Evolutionary conservation across 257 asterid species (phyloP).

Genomic region (Penstemon newberryi): DNA sequence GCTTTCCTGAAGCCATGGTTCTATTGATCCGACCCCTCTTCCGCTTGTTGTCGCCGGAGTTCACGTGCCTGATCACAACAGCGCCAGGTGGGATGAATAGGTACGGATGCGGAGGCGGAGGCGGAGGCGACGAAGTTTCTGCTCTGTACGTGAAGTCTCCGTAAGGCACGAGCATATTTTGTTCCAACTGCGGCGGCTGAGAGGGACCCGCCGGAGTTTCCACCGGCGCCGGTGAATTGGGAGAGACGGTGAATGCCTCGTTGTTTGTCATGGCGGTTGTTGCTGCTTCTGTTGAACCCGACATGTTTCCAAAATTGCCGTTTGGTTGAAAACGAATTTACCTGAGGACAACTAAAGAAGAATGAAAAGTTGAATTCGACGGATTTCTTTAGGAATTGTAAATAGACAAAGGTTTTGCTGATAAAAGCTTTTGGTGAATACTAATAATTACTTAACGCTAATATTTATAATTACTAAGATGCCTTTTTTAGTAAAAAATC

Average conservation of each 20-base stretch:
- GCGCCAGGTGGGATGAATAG: conserved; percentile 25
- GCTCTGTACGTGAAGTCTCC: conserved; percentile 31
- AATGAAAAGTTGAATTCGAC: no score
- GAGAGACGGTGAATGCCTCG: conserved; percentile 30
- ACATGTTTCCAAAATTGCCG: conserved; percentile 35
- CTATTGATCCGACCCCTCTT: conserved; percentile 58
- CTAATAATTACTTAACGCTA: conserved; percentile 6
- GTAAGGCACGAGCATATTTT: conserved; percentile 37
- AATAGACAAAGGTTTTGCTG: conserved; percentile 24
- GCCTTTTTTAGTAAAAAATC: no score
- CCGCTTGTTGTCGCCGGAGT: conserved; percentile 42
- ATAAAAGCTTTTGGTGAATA: conserved; percentile 39
- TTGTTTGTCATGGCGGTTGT: conserved; percentile 32
- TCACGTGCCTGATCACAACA: conserved; percentile 13
- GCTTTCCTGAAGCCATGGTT: conserved; percentile 24
- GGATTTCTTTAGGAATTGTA: conserved; percentile 23
- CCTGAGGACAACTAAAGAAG: no score
- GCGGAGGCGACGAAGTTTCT: conserved; percentile 29
- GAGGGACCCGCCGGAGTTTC: conserved; percentile 28
- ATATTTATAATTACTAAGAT: conserved; percentile 1
- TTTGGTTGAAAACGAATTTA: conserved; percentile 5
- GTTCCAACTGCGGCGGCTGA: conserved; percentile 32
- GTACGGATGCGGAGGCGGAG: conserved; percentile 5
- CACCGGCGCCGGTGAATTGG: conserved; percentile 21
- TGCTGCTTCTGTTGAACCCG: conserved; percentile 34